phyloP scores from a whole-genome alignment of 176 grass and related monocot genomes.

The Guadua angustifolia region DNA sequence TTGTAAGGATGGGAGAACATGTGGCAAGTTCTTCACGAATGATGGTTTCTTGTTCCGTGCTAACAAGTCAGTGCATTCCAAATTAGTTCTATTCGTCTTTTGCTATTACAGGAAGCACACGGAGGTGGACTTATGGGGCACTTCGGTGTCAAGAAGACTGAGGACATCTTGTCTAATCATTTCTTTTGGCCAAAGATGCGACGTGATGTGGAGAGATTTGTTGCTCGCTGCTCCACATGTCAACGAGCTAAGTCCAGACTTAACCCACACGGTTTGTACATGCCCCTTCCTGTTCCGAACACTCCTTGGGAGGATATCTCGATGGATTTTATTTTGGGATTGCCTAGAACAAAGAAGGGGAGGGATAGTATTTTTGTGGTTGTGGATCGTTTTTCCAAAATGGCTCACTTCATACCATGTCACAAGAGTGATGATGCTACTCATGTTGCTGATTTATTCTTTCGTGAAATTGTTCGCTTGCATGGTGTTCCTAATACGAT shows the following conservation, averaged over 20 bases:
- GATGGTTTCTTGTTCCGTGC: neutral
- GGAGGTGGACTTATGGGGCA: neutral
- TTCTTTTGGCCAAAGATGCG: neutral
- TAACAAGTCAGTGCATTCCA: neutral
- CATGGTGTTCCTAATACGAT: no score
- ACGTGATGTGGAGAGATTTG: no score
- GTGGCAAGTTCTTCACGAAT: neutral
- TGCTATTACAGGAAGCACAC: neutral
- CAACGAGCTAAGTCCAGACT: no score
- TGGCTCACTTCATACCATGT: neutral
- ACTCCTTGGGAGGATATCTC: no score
- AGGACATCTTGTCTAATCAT: neutral
- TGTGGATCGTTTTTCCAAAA: neutral
- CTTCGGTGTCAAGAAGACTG: neutral
- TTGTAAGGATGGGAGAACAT: neutral
- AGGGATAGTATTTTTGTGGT: neutral
- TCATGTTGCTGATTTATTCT: no score
- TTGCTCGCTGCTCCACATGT: no score
- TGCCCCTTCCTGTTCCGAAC: no score
- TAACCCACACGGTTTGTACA: no score
- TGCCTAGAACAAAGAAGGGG: neutral
- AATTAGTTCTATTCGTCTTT: neutral
- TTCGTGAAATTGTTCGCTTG: no score
- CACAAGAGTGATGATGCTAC: no score
- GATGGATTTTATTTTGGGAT: no score